These are phyloP conservation scores for Alternaria sp. DNA, from an alignment of 2,329 filamentous ascomycete species.

Conservation along the genomic window DNA sequence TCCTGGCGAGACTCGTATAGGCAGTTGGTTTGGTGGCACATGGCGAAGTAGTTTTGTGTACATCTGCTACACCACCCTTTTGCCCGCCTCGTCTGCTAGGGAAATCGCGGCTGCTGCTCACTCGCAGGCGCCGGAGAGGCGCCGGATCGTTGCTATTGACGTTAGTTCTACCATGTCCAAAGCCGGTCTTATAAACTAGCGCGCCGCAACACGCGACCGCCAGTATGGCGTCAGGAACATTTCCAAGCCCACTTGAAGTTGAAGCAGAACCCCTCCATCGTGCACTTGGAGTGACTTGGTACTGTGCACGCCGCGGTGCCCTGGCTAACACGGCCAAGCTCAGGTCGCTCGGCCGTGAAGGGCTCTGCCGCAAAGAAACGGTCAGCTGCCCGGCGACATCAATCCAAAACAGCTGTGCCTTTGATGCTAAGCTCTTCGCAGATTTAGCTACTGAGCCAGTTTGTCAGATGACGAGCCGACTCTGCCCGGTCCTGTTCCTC, in stretches of 20 bases:
- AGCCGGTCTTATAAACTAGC: conserved; percentile 23
- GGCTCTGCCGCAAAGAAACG: conserved; percentile 19
- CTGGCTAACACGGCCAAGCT: conserved; percentile 21
- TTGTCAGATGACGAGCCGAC: conserved; percentile 29
- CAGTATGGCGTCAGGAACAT: conserved; percentile 37
- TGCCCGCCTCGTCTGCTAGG: conserved; percentile 27
- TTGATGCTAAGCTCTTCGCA: conserved; percentile 18
- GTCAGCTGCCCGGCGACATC: conserved; percentile 32
- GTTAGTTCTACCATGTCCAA: conserved; percentile 22
- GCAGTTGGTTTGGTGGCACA: conserved; percentile 16
- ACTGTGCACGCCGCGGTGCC: conserved; percentile 18
- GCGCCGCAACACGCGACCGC: conserved; percentile 32
- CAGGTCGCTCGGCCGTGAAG: conserved; percentile 16
- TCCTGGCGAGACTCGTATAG: conserved; percentile 18
- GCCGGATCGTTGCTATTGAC: conserved; percentile 17
- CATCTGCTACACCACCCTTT: conserved; percentile 16
- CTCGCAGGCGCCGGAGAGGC: conserved; percentile 21
- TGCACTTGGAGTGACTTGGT: conserved; percentile 13
- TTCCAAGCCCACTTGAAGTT: conserved; percentile 16
- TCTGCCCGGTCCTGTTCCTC: conserved; percentile 28
- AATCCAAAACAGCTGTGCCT: conserved; percentile 26
- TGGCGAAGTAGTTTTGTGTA: conserved; percentile 17
- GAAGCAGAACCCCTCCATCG: conserved; percentile 7
- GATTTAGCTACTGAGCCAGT: conserved; percentile 16
- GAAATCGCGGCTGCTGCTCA: conserved; percentile 23